These are phyloP conservation scores for Entonaema liquescens DNA, from an alignment of 495 filamentous ascomycete species.

Conservation along the genomic window DNA sequence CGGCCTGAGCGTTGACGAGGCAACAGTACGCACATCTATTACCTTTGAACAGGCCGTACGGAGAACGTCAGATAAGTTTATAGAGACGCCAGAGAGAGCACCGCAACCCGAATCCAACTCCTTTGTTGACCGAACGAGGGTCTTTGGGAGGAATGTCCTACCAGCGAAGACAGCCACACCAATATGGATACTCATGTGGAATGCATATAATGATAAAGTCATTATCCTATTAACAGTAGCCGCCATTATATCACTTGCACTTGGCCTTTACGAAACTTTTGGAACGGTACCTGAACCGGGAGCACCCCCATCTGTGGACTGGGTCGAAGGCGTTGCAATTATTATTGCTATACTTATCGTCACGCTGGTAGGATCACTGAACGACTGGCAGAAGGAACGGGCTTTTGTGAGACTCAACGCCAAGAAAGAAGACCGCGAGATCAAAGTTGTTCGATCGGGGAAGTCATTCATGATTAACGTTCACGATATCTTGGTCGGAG, in stretches of 20 bases:
- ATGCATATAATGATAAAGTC: constrained; percentile 85
- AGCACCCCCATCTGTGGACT: constrained; percentile 69
- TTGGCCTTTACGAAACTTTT: constrained; percentile 72
- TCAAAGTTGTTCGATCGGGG: constrained; percentile 82
- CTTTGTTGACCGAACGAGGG: constrained; percentile 67
- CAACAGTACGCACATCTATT: constrained; percentile 66
- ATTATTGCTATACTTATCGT: constrained; percentile 76
- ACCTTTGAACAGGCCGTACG: constrained; percentile 70
- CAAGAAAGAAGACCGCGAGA: constrained; percentile 73
- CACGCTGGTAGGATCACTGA: constrained; percentile 71
- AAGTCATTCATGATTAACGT: constrained; percentile 79
- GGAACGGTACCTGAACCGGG: constrained; percentile 50
- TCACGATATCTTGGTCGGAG: constrained; percentile 82
- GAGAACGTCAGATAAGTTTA: constrained; percentile 32
- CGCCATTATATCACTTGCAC: constrained; percentile 81
- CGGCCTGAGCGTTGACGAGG: constrained; percentile 82
- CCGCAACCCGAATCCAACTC: constrained; percentile 26
- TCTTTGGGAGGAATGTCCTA: constrained; percentile 74
- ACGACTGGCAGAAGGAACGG: constrained; percentile 79
- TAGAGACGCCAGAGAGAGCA: constrained; percentile 15
- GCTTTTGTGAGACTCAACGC: constrained; percentile 75
- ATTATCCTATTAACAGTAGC: constrained; percentile 80
- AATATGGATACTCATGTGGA: constrained; percentile 79
- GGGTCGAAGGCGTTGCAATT: constrained; percentile 80
- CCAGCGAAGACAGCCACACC: constrained; percentile 75